Evolutionary conservation across 2,329 filamentous ascomycete genomes (phyloP), one percentile per base, ranked within the genome.

Genomic region (Drechslerella dactyloides): DNA sequence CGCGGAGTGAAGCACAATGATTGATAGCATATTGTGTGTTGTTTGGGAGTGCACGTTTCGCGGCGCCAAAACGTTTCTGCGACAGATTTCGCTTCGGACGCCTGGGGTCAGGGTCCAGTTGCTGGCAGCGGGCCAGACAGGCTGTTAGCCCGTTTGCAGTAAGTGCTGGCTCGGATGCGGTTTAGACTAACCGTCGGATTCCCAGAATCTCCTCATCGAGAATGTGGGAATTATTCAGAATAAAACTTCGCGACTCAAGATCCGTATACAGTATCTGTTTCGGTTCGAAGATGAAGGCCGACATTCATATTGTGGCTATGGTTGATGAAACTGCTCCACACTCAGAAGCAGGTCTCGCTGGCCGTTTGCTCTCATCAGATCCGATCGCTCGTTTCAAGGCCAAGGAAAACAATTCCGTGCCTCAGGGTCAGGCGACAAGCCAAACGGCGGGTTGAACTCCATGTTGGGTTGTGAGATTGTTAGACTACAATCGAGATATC

Each of bases 41-140:
- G 66, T 64, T 63, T 70, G 17, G 50, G 21, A 51, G 59, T 54
- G 55, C 44, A 50, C 53, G 37, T 42, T 70, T 70, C 53, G 65
- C 58, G 46, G 33, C 59, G 46, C 54, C 59, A 70, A 70, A 70
- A 70, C 66, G 54, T 70, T 70, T 70, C 66, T 70, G 66, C 59
- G 66, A 70, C 66, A 54, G 17, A 24, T 44, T 63, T 64, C 66
- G 66, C 66, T 70, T 70, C 66, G 66, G 55, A 27, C 33, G 66
- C 46, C 48, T 30, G 27, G n/a, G 30, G 33, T 70, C 59, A 21
- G 46, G 54, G 27, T 48, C 48, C 59, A 6, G 37, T 33, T 48
- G 24, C 51, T 61, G 27, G 17, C 19, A 13, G 15, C 11, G 7
- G 46, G 46, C n/a, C 48, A 59, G 64, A 54, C 55, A 33, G 27